Evolutionary conservation across 2,329 filamentous ascomycete genomes (phyloP).

Genomic region (Neurospora crassa): DNA sequence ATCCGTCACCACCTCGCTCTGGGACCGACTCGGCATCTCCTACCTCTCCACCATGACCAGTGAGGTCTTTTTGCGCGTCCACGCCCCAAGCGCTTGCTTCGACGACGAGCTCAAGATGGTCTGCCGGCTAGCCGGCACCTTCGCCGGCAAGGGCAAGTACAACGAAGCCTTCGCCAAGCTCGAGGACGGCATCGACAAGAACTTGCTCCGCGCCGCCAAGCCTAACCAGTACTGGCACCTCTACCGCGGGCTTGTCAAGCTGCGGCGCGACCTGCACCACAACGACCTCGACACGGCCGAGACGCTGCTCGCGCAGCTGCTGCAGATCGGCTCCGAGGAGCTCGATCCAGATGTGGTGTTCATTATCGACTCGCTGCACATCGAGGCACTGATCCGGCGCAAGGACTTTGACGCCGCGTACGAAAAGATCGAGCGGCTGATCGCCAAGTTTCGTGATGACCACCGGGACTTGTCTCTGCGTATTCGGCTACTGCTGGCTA

Average conservation of each 20-base stretch:
- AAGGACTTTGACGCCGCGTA: slow-evolving; percentile 40
- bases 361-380: slow-evolving; percentile 40
- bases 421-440: slow-evolving; percentile 35
- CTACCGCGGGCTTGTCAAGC: slow-evolving; percentile 55
- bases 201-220: slow-evolving; percentile 60
- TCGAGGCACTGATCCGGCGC: slow-evolving; percentile 40
- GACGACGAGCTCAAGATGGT: slow-evolving; percentile 72
- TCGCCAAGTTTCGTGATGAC: slow-evolving; percentile 32
- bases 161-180: slow-evolving; percentile 55
- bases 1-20: slow-evolving; percentile 62
- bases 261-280: slow-evolving; percentile 52
- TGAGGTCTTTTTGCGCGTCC: slow-evolving; percentile 67
- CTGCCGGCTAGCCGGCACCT: slow-evolving; percentile 59
- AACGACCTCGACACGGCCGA: slow-evolving; percentile 43
- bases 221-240: slow-evolving; percentile 64
- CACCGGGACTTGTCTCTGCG: slow-evolving; percentile 52
- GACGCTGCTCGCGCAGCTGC: slow-evolving; percentile 39
- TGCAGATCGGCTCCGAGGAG: slow-evolving; percentile 36
- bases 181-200: slow-evolving; percentile 29
- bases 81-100: slow-evolving; percentile 47
- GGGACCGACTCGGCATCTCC: slow-evolving; percentile 61
- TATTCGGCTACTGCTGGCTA: slow-evolving; percentile 61
- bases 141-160: slow-evolving; percentile 60
- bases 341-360: slow-evolving; percentile 38
- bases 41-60: slow-evolving; percentile 49